These are phyloP conservation scores for Sugiyamaella novakii DNA, from an alignment of 1,139 yeast genomes.

Conservation along the genomic window DNA sequence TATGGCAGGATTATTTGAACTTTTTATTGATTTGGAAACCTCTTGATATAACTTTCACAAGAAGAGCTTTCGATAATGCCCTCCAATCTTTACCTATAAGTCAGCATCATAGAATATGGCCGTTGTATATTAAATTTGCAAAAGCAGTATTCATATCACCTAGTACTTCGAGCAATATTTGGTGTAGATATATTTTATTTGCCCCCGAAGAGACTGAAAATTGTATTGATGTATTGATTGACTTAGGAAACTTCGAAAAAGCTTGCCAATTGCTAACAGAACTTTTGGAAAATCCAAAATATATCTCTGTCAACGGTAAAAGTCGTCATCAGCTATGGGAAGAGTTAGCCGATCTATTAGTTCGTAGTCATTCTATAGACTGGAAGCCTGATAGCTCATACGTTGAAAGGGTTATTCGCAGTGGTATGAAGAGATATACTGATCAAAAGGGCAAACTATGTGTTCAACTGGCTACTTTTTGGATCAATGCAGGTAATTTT, in stretches of 20 bases:
- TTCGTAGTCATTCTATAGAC: conserved; percentile 33
- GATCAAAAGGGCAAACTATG: conserved; percentile 61
- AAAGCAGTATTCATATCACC: conserved; percentile 44
- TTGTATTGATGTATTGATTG: conserved; percentile 36
- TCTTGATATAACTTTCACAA: conserved; percentile 48
- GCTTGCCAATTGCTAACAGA: conserved; percentile 39
- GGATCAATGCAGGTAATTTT: conserved; percentile 44
- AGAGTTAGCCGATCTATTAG: conserved; percentile 52
- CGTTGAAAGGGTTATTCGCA: conserved; percentile 45
- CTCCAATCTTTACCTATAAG: conserved; percentile 53
- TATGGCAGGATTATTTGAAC: conserved; percentile 61
- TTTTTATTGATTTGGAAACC: conserved; percentile 46
- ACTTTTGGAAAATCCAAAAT: conserved; percentile 41
- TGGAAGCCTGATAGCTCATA: conserved; percentile 21
- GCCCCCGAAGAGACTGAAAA: conserved; percentile 43
- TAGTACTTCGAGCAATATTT: conserved; percentile 50
- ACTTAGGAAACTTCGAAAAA: conserved; percentile 33
- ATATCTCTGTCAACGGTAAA: conserved; percentile 43
- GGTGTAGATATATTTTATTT: conserved; percentile 50
- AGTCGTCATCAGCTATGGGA: conserved; percentile 51
- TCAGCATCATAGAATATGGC: conserved; percentile 67
- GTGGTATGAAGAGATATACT: conserved; percentile 54
- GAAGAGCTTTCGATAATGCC: conserved; percentile 56
- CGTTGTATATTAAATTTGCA: conserved; percentile 56
- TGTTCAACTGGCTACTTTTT: conserved; percentile 54